Evolutionary conservation across 148 eudicot species (phyloP), one percentile per base, ranked within the genome.

Genomic region (Heliosperma pusillum): DNA sequence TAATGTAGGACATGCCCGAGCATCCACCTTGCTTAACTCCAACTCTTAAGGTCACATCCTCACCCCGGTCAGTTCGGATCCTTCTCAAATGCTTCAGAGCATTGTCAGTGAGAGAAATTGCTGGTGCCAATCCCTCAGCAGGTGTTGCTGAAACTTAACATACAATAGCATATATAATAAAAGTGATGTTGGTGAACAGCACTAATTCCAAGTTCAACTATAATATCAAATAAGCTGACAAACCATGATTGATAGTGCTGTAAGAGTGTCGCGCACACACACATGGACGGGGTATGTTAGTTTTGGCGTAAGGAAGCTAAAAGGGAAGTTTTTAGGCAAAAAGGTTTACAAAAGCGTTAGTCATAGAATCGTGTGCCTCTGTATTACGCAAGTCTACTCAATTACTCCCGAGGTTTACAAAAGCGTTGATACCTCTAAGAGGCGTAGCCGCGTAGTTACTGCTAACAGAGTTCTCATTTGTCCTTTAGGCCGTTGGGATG

Each of bases 21-120:
- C 99, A 95, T 74, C 99, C 97, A 84, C 99, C 99, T 77, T 95
- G 97, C 83, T 86, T 95, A 62, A 95, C 96, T 47, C 99, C 99
- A 70, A 95, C 91, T 83, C 99, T 89, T 63, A 95, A 87, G 84
- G 91, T 87, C 72, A 95, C 78, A 78, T 95, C 93, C 75, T 90
- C 92, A 72, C 79, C 84, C 56, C 79, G 64, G 50, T 92, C 99
- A 30, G 92, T 80, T 80, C 86, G 85, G 86, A 95, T 92, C 83
- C 87, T 90, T 81, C 80, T 92, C 84, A 95, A 83, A 84, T 95
- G 97, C 83, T 85, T 92, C 76, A 92, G 76, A 25, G 99, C 97
- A 85, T 78, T 80, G 59, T 88, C 99, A 12, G 96, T 83, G 76
- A 95, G 77, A n/a, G 85, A 85, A 76, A 95, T 89, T 56, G 96